These are phyloP conservation scores for Heritiera littoralis DNA, from an alignment of 345 rosid genomes.

Conservation along the genomic window DNA sequence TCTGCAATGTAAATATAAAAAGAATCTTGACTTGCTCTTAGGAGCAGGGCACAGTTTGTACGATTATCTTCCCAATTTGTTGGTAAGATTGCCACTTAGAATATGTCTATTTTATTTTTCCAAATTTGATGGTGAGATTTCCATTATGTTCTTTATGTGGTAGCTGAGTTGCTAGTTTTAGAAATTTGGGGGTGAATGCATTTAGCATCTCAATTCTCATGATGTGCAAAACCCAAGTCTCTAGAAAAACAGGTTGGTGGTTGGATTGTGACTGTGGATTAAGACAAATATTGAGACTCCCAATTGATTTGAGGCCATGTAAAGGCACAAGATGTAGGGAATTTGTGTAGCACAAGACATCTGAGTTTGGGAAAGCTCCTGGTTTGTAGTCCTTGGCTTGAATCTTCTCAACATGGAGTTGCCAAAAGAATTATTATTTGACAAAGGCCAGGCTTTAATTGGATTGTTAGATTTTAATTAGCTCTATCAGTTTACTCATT, in stretches of 20 bases:
- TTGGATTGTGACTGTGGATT: constrained; percentile 15
- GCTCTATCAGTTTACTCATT: background rate
- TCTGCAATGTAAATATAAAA: background rate
- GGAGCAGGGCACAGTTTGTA: no score
- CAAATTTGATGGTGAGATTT: background rate
- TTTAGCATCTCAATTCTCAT: background rate
- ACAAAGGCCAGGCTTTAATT: background rate
- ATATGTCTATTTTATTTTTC: no score
- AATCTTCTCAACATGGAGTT: constrained; percentile 23
- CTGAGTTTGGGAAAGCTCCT: background rate
- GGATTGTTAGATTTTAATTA: background rate
- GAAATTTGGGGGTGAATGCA: background rate
- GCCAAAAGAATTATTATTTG: background rate
- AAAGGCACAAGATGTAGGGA: constrained; percentile 7
- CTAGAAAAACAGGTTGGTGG: background rate
- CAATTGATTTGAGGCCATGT: constrained; percentile 23
- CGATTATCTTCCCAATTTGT: no score
- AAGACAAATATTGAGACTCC: constrained; percentile 34
- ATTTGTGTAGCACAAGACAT: constrained; percentile 26
- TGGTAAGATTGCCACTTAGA: no score
- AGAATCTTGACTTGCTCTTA: background rate
- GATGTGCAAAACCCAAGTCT: constrained; percentile 1
- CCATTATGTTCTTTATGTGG: background rate
- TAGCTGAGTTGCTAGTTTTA: background rate
- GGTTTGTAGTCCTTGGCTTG: constrained; percentile 8